Conservation (phyloP, 148 eudicot species). For the Polygonum aviculare region DNA sequence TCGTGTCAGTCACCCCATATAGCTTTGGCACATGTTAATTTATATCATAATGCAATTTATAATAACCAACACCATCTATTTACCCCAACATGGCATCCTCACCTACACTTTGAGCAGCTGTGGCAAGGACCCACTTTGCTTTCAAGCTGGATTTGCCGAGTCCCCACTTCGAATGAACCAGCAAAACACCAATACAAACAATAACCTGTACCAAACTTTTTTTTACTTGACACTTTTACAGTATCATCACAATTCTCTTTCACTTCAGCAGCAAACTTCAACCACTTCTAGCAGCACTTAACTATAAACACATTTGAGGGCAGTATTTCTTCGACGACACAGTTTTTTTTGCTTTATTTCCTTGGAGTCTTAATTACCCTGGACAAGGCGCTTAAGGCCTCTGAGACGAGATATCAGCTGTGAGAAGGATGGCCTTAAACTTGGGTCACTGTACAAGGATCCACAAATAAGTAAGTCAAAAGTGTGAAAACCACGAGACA, state of each 20-base stretch:
- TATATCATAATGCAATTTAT: constrained; percentile 7
- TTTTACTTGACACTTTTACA: constrained; percentile 14
- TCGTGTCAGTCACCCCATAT: too few species aligned
- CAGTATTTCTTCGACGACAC: neutral
- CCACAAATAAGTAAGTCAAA: neutral
- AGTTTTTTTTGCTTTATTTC: neutral
- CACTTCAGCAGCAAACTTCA: constrained; percentile 25
- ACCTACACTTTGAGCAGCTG: constrained; percentile 50
- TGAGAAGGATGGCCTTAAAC: constrained; percentile 67
- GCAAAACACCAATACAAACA: constrained; percentile 53
- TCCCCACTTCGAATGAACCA: constrained; percentile 78
- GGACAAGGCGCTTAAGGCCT: constrained; percentile 45
- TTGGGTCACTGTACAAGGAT: constrained; percentile 52
- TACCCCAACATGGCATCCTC: constrained; percentile 33
- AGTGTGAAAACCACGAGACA: neutral
- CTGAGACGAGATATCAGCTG: constrained; percentile 78
- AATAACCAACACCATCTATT: constrained; percentile 12
- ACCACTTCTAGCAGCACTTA: constrained; percentile 24
- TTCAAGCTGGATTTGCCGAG: constrained; percentile 53
- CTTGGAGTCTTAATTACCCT: constrained; percentile 19
- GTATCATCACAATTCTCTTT: constrained; percentile 23
- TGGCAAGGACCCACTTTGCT: constrained; percentile 33
- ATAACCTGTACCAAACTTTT: constrained; percentile 16
- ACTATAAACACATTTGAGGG: constrained; percentile 28
- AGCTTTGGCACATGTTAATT: neutral